Base-by-base conservation (phyloP, 1,284 basidiomycete genomes). In the Testicularia cyperi region DNA sequence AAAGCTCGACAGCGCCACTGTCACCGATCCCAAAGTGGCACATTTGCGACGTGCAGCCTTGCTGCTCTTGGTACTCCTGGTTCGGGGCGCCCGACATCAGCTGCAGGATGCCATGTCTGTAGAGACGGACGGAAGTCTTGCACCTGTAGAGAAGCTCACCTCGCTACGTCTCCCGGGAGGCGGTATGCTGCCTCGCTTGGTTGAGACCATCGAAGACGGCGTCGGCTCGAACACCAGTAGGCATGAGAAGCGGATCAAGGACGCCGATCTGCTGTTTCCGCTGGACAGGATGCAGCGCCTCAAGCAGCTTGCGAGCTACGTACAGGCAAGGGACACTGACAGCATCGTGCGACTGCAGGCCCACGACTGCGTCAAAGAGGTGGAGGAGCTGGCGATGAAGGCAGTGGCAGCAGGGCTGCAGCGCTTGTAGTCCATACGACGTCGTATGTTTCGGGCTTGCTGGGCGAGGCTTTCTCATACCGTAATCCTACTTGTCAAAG, bases 31-130 rank as follows among this genome's bases (percentile, higher is more conserved):
- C 5, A 68, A 65, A 23, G 49, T 66, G 9, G 69, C 72, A 3
- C 68, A 70, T 41, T 41, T 76, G 19, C 53, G 74, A 2, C 56
- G 74, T 4, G 53, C 65, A 2, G 74, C 71, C 2, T 47, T 74
- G 30, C 44, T 75, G 10, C 57, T 75, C 4, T 44, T 76, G 6
- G 48, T 53, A 2, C 42, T 70, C 9, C 32, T 75, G 5, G 27
- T 76, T 2, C 41, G 65, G 2, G 66, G 52, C 1, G 45, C 63
- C 0, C 27, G 52, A 3, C 32, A 71, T 25, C 72, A 73, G 44
- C 35, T 74, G 16, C 43, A 69, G 10, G 51, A 55, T 13, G 19
- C 16, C 8, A 9, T 2, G 44, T 54, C 4, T 30, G 20, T 28
- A 38, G 15, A 27, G 31, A n/a, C 5, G 19, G 18, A 21, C 25